Evolutionary conservation across 331 rosid genomes (phyloP).

Genomic region (Cydonia oblonga): DNA sequence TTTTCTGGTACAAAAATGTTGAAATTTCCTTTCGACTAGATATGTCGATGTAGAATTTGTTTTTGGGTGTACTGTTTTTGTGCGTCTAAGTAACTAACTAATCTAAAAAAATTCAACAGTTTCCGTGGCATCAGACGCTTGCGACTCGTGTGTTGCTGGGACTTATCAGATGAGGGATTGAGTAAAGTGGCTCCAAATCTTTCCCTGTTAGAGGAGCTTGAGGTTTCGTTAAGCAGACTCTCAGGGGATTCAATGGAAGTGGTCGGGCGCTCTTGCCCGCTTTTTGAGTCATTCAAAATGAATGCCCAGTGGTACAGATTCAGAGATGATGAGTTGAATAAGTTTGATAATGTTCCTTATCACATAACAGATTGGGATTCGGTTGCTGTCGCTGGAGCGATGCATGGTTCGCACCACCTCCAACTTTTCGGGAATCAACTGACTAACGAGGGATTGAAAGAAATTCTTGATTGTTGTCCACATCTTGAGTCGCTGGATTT

Average conservation of each 20-base stretch:
- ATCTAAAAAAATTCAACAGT: slow-evolving; percentile 12
- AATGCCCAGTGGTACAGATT: background rate
- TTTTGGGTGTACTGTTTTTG: background rate
- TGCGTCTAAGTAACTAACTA: background rate
- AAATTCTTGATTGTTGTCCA: slow-evolving; percentile 34
- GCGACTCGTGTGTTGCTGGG: slow-evolving; percentile 12
- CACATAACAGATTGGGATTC: too few species aligned
- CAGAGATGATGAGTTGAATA: background rate
- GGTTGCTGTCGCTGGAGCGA: slow-evolving; percentile 19
- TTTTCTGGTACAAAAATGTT: background rate
- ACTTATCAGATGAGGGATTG: slow-evolving; percentile 12
- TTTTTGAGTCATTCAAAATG: slow-evolving; percentile 12
- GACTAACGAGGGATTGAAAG: slow-evolving; percentile 24
- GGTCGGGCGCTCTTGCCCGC: slow-evolving; percentile 17
- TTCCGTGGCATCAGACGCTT: slow-evolving; percentile 31
- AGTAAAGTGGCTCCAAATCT: slow-evolving; percentile 12
- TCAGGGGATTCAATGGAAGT: background rate
- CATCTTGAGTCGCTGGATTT: slow-evolving; percentile 38
- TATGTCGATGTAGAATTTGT: background rate
- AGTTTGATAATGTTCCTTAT: background rate
- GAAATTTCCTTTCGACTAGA: background rate
- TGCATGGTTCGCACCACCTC: slow-evolving; percentile 17
- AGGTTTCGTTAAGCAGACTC: background rate
- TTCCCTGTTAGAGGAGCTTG: slow-evolving; percentile 28
- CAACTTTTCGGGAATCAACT: slow-evolving; percentile 17